Evolutionary conservation across 2,329 filamentous ascomycete species (phyloP).

Genomic region (Ophiostoma himal-ulmi): DNA sequence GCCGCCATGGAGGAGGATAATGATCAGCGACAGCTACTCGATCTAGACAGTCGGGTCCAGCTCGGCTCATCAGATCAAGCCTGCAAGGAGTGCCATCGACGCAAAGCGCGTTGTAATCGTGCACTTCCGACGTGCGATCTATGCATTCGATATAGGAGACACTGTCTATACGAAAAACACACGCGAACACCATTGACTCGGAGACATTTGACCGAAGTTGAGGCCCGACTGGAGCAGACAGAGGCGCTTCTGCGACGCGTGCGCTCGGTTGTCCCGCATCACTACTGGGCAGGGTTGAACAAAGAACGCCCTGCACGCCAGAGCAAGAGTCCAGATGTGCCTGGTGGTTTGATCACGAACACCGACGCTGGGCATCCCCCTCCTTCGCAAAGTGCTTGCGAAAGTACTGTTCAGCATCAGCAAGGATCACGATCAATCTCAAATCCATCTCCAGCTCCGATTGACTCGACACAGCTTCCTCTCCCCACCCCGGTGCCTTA

Average conservation of each 20-base stretch:
- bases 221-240: neutral
- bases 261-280: neutral
- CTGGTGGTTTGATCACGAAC: neutral
- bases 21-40: neutral
- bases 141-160: slow-evolving; percentile 28
- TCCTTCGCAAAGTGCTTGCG: neutral
- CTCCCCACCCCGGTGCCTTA: neutral
- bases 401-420: neutral
- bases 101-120: slow-evolving; percentile 38
- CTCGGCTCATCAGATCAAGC: slow-evolving; percentile 31
- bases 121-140: slow-evolving; percentile 36
- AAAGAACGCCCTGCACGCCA: neutral
- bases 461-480: neutral
- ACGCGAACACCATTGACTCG: slow-evolving; percentile 44
- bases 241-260: slow-evolving; percentile 7
- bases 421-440: neutral
- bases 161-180: slow-evolving; percentile 46
- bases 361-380: neutral
- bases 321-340: neutral
- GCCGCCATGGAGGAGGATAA: neutral
- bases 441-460: neutral
- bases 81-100: slow-evolving; percentile 38
- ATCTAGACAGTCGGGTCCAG: neutral
- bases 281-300: neutral
- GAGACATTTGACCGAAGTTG: slow-evolving; percentile 40